Base-by-base conservation (phyloP, 2,329 filamentous ascomycete species). In the Neophaeococcomyces aloes region DNA sequence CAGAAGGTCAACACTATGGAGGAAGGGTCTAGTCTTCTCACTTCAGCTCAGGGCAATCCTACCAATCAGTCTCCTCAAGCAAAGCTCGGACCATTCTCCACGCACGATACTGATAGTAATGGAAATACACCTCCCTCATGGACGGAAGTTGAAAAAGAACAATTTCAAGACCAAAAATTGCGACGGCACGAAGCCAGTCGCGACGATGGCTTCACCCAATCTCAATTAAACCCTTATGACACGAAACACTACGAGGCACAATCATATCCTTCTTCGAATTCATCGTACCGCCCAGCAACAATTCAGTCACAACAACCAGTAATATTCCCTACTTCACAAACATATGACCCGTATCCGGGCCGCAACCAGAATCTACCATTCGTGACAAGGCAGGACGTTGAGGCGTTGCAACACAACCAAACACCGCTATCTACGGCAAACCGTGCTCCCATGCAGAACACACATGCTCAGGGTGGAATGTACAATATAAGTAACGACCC, bases 371-470 rank as follows among this genome's bases (percentile, higher is more conserved):
- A 32, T 60, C 80, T 79, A 47, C 81, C 83, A 3, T 85, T 87
- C 54, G 86, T 76, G 38, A 95, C 71, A 32, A 93, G 77, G 39
- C 93, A 77, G 41, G 83, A 87, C 2, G 76, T 88, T 48, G 96
- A 81, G 3, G 88, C 84, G 3, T 94, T 83, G 19, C 87, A 88
- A 1, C 86, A 81, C 17, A 95, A 74, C 35, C 89, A 77, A 2
- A 88, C 89, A 7, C 88, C 86, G 41, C 89, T 10, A 27, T 27
- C 5, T 10, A 5, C 23, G 5, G 10, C 23, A 10, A 27, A 5
- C 23, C 23, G 23, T 27, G 23, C 23, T 27, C 10, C 23, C 10
- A 27, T 27, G 23, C 23, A 27, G 23, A 27, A 10, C 5, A 10
- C 23, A 27, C 23, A 10, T 6, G 23, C 23, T 27, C 23, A 27